Evolutionary conservation across 805 yeast species (phyloP).

Genomic region (Saccharomycopsis fibuligera): DNA sequence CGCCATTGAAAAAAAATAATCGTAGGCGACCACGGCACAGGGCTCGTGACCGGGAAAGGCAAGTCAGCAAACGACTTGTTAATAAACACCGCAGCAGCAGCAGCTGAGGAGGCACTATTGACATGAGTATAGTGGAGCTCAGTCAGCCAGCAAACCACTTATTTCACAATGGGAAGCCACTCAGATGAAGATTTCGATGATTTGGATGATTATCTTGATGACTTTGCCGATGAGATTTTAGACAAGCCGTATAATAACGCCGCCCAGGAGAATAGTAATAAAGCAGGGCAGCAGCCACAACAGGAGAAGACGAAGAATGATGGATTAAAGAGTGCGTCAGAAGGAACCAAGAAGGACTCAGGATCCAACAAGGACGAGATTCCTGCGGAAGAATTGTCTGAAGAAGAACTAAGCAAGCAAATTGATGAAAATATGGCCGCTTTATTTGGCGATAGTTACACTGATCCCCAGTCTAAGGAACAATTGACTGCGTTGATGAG

Average conservation of each 20-base stretch:
- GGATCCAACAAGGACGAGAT: constrained; percentile 3
- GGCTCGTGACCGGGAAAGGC: too few species aligned
- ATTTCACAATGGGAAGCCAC: not conserved
- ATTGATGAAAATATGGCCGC: constrained; percentile 25
- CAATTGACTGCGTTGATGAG: constrained; percentile 14
- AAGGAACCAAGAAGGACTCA: not conserved
- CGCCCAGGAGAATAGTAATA: constrained; percentile 16
- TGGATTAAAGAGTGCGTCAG: constrained; percentile 16
- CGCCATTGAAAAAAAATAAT: too few species aligned
- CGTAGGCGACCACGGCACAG: too few species aligned
- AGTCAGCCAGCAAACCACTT: too few species aligned
- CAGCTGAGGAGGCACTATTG: too few species aligned
- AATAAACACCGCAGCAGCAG: too few species aligned
- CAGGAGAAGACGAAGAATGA: constrained; percentile 14
- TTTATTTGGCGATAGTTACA: constrained; percentile 15
- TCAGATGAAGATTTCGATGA: constrained; percentile 56
- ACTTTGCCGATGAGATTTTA: constrained; percentile 66
- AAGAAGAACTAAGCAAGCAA: constrained; percentile 29
- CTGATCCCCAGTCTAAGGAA: constrained; percentile 14
- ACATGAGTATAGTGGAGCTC: too few species aligned
- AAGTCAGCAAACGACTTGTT: too few species aligned
- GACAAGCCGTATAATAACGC: constrained; percentile 34
- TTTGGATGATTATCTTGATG: constrained; percentile 79
- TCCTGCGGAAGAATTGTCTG: constrained; percentile 30
- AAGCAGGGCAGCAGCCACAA: not conserved